Evolutionary conservation across 116 monocot species (phyloP), one percentile per base, ranked within the genome.

Genomic region (Papilionanthe hybrid): DNA sequence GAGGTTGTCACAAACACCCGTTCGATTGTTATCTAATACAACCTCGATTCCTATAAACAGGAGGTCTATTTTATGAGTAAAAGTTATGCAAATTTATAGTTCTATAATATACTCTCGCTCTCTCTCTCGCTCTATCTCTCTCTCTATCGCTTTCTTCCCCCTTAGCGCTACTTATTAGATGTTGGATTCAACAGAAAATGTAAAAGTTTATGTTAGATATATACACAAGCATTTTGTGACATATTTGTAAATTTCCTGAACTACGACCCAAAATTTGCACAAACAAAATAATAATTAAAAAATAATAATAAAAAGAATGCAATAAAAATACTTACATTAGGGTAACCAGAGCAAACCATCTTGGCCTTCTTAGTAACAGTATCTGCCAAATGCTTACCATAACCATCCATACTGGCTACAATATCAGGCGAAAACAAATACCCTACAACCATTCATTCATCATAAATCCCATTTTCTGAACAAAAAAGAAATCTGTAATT

Each of bases 381-480:
- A 28, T 80, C 37, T 27, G 80, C 80, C 72, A 72, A 13, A 27
- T 72, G 47, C 19, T 20, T 80, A 5, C 19, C 37, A 41, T 80
- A 80, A 27, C 12, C 18, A 30, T 80, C 80, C 30, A 80, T 72
- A 20, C 80, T 80, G 19, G 50, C 55, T 13, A 72, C 37, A 8
- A 80, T 37, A 48, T 80, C 80, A 6, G 72, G 6, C 41, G 80
- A 72, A 29, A 80, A 80, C 47, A 80, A n/a, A 55, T 72, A 71
- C 71, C 80, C 80, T 80, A 41, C 28, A 37, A n/a, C 55, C 53
- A 3, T 56, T 13, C n/a, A 49, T 60, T 23, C 23, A 78, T 13
- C 60, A 37, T 1, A 78, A 78, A 78, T 58, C 20, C 77, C 58
- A 78, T 29, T 53, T 77, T 32, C 60, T 22, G 30, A 69, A 69